Percentiles rank a stretch among this genome's conserved stretches.
phyloP scores from a whole-genome alignment of 176 grass and related monocot species.

The Dactylis glomerata region DNA sequence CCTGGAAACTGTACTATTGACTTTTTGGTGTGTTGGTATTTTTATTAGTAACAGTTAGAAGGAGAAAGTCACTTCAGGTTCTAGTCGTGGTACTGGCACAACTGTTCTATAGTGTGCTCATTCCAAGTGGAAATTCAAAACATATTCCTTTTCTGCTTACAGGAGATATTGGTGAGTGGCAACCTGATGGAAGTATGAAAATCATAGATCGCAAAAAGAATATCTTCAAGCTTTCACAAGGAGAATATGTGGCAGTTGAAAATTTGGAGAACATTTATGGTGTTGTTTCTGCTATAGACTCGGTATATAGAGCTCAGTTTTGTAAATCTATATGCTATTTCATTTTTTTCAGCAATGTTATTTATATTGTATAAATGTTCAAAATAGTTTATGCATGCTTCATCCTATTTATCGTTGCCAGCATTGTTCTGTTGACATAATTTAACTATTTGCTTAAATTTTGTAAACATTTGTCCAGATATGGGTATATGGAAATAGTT shows the following conservation, averaged over 20 bases:
- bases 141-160: slow-evolving; percentile 28
- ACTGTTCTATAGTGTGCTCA: slow-evolving; percentile 7
- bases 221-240: slow-evolving; percentile 93
- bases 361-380: neutral
- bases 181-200: slow-evolving; percentile 86
- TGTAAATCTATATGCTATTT: neutral
- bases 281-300: slow-evolving; percentile 68
- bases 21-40: neutral
- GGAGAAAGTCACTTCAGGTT: neutral
- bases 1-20: neutral
- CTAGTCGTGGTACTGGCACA: neutral
- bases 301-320: slow-evolving; percentile 39
- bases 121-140: neutral
- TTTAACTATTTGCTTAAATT: neutral
- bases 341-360: slow-evolving; percentile 15
- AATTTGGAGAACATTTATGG: slow-evolving; percentile 89
- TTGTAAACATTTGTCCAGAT: slow-evolving; percentile 49
- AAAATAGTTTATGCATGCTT: slow-evolving; percentile 4
- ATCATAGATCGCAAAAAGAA: slow-evolving; percentile 95
- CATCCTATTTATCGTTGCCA: neutral
- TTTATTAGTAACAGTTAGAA: neutral
- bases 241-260: slow-evolving; percentile 92
- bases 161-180: slow-evolving; percentile 95
- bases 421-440: slow-evolving; percentile 13
- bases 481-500: slow-evolving; percentile 94